phyloP scores from a whole-genome alignment of 441 rosid species.

The Geranium incanum region DNA sequence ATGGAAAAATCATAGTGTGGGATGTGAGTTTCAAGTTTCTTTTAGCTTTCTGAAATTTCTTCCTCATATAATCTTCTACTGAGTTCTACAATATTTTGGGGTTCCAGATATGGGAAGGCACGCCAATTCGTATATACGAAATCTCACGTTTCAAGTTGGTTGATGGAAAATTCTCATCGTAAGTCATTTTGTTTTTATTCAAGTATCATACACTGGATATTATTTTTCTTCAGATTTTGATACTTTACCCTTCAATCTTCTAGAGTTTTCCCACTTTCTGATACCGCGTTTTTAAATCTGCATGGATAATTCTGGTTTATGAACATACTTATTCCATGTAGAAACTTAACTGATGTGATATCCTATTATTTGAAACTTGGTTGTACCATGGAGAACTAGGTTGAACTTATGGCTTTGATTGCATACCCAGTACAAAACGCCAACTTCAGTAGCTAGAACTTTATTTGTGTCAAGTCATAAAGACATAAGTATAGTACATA shows the following conservation, averaged over 20 bases:
- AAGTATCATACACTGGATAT: neutral
- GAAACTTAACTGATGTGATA: neutral
- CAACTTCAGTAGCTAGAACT: neutral
- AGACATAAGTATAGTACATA: neutral
- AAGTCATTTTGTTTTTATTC: constrained; percentile 33
- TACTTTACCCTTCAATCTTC: constrained; percentile 11
- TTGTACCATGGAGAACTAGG: neutral
- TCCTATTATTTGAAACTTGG: neutral
- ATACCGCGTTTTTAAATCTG: neutral
- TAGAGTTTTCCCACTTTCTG: neutral
- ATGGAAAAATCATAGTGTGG: constrained; percentile 95
- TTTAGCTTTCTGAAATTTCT: constrained; percentile 22
- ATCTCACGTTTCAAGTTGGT: constrained; percentile 85
- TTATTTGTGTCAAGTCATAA: neutral
- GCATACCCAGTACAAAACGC: neutral
- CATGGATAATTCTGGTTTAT: neutral
- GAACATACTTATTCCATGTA: neutral
- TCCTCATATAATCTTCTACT: constrained; percentile 19
- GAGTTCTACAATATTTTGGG: constrained; percentile 17
- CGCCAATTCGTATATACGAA: constrained; percentile 75
- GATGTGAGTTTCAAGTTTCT: constrained; percentile 58
- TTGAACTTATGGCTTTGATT: neutral
- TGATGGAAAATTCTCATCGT: constrained; percentile 99
- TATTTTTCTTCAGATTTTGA: constrained; percentile 3
- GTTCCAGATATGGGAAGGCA: constrained; percentile 96